These are phyloP conservation scores for Cryphonectria japonica DNA, from an alignment of 2,329 filamentous ascomycete species.

Conservation along the genomic window DNA sequence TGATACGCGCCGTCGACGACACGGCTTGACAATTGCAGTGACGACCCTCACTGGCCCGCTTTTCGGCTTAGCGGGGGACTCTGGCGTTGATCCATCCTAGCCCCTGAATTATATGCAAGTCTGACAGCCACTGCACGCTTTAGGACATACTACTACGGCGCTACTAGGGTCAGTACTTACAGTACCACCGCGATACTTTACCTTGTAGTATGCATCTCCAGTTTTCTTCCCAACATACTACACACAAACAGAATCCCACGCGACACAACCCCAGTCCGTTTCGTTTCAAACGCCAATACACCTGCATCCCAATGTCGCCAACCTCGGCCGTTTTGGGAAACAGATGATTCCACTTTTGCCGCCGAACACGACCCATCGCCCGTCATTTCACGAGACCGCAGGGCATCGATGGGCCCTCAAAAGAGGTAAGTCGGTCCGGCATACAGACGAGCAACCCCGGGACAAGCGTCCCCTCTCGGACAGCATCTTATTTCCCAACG, in stretches of 20 bases:
- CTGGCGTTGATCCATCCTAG: constrained; percentile 10
- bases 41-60: neutral
- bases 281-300: constrained; percentile 28
- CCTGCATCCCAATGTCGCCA: constrained; percentile 13
- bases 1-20: constrained; percentile 5
- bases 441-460: neutral
- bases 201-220: neutral
- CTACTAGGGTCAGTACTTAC: neutral
- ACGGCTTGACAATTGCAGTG: neutral
- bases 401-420: constrained; percentile 12
- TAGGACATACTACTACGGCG: neutral
- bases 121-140: constrained; percentile 3
- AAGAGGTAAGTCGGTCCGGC: constrained; percentile 18
- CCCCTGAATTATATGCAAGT: constrained; percentile 23
- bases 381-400: constrained; percentile 3
- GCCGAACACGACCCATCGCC: constrained; percentile 6
- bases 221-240: neutral
- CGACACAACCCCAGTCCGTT: constrained; percentile 9
- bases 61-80: neutral
- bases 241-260: neutral
- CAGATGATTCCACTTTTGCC: neutral
- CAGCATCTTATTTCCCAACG: constrained; percentile 6
- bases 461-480: constrained; percentile 12
- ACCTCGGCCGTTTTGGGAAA: constrained; percentile 7
- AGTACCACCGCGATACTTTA: neutral